Evolutionary conservation across 2,329 filamentous ascomycete genomes (phyloP).

Genomic region (Diaporthe ilicicola): DNA sequence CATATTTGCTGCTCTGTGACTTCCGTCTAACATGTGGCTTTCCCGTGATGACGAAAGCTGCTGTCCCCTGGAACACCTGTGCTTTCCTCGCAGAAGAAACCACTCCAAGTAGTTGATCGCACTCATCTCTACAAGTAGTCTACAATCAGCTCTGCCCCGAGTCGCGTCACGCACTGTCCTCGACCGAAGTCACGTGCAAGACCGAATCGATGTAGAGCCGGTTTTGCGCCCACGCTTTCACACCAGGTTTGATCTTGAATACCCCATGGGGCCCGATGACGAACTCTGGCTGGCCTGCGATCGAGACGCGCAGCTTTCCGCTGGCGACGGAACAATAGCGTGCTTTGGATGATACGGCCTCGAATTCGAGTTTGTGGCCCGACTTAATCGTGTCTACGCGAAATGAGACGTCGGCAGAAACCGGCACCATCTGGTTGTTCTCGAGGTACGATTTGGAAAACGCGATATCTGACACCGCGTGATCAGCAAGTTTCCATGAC

Average conservation of each 20-base stretch:
- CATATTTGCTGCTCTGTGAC: background rate
- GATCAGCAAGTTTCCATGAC: background rate
- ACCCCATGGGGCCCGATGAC: constrained; percentile 40
- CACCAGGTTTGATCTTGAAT: constrained; percentile 38
- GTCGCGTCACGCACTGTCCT: background rate
- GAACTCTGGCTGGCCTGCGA: constrained; percentile 38
- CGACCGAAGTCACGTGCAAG: constrained; percentile 35
- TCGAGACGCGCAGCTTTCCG: constrained; percentile 43
- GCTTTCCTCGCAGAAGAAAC: too few relatives aligned
- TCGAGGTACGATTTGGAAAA: constrained; percentile 46
- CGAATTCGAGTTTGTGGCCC: constrained; percentile 36
- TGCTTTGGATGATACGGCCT: constrained; percentile 33
- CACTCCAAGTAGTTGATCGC: background rate
- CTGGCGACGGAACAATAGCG: constrained; percentile 41
- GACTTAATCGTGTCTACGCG: constrained; percentile 41
- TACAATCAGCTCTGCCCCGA: background rate
- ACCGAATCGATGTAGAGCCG: constrained; percentile 39
- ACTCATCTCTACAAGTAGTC: background rate
- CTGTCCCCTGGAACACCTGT: too few relatives aligned
- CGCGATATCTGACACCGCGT: constrained; percentile 38
- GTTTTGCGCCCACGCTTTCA: constrained; percentile 37
- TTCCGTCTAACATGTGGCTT: background rate
- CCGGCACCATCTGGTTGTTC: constrained; percentile 35
- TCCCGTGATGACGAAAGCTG: background rate
- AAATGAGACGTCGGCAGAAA: constrained; percentile 41